Evolutionary conservation across 495 filamentous ascomycete genomes (phyloP), one percentile per base, ranked within the genome.

Genomic region (Platismatia glauca): DNA sequence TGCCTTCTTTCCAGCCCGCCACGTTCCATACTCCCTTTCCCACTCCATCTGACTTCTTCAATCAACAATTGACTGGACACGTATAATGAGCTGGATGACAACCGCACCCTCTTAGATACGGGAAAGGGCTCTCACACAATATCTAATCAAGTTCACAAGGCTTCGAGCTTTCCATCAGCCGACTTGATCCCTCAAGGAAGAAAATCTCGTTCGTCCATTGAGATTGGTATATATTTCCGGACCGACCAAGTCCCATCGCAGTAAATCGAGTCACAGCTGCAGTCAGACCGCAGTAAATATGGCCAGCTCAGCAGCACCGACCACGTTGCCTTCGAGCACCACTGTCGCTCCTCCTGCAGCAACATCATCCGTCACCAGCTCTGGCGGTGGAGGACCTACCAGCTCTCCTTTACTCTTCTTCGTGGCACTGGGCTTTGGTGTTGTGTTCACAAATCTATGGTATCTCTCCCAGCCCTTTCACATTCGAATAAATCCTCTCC

Each of bases 401-500:
- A 94, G 84, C 67, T 95, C 90, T 11, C 95, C 94, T 29, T 75
- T 99, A 55, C 81, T 98, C 4, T 98, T 98, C 72, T 97, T 98
- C 72, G 94, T 98, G 35, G 94, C 95, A 13, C 78, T 99, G 59
- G 94, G 94, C 9, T 99, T 99, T 71, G 94, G 94, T 61, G 95
- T 99, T 31, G 94, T 99, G 27, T 99, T 99, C 71, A 99, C 94
- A 41, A 99, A 97, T 74, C 75, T 99, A 76, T 99, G 94, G 94
- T 97, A 81, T 65, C 77, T 71, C 59, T 22, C 38, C 33, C 53
- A 53, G 22, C 62, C 9, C n/a, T 34, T 29, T n/a, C 15, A 0
- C 7, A 27, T 33, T 53, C 50, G 16, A 8, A 18, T 9, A 7
- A n/a, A n/a, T n/a, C n/a, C n/a, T 24, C 4, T 29, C 11, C 20